phyloP scores from a whole-genome alignment of 352 stramenopile species.

The Globisporangium spiculum region DNA sequence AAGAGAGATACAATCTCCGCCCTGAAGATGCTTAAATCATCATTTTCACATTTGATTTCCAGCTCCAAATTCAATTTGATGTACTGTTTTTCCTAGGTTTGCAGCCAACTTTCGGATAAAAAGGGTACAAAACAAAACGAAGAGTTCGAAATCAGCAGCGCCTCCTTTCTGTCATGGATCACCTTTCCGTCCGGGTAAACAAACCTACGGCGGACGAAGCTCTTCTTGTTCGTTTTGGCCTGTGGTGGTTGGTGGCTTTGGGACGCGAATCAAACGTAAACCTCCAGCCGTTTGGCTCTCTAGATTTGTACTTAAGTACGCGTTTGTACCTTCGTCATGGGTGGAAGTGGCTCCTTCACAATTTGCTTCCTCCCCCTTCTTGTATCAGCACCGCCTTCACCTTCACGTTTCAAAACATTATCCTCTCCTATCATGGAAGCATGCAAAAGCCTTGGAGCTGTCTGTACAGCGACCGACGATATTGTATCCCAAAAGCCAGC shows the following conservation, averaged over 20 bases:
- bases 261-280: background rate
- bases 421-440: background rate
- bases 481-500: too few species aligned
- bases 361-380: background rate
- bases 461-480: too few species aligned
- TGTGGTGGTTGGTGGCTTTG: background rate
- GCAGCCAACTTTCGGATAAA: background rate
- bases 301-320: background rate
- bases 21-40: background rate
- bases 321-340: background rate
- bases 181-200: background rate
- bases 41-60: background rate
- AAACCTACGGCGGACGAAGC: too few species aligned
- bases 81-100: background rate
- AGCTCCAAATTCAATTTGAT: background rate
- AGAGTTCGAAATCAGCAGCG: constrained; percentile 5
- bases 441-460: background rate
- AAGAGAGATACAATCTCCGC: background rate
- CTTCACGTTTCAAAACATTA: background rate
- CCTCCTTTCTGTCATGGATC: background rate
- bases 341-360: background rate
- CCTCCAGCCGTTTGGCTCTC: background rate
- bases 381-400: background rate
- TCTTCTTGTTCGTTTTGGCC: background rate
- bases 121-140: background rate